A percentile compares a stretch with the other conserved stretches of the same genome.
phyloP scores from a whole-genome alignment of 140 eudicot genomes.

The Bidens hawaiensis region DNA sequence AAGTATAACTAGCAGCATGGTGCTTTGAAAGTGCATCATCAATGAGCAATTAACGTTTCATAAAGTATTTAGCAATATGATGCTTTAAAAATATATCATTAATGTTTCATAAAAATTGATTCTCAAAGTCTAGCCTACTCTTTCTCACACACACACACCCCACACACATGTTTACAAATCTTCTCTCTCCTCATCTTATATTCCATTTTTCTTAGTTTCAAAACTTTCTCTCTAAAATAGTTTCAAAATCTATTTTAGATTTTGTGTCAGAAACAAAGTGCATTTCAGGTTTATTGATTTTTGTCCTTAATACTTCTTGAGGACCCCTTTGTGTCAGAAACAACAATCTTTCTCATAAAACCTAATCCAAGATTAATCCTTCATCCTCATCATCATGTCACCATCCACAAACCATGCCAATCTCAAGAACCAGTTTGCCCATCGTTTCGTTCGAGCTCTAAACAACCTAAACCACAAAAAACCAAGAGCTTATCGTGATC shows the following conservation, averaged over 20 bases:
- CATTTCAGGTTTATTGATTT: constrained; percentile 21
- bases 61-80: too few species aligned
- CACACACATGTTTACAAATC: constrained; percentile 38
- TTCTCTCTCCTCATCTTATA: constrained; percentile 8
- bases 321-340: constrained; percentile 66
- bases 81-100: too few species aligned
- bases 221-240: too few species aligned
- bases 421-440: constrained; percentile 50
- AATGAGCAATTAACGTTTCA: too few species aligned
- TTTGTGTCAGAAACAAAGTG: constrained; percentile 42
- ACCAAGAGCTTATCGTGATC: background rate
- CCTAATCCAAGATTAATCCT: constrained; percentile 23
- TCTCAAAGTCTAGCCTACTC: constrained; percentile 21
- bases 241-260: constrained; percentile 22
- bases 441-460: constrained; percentile 50
- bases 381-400: constrained; percentile 21
- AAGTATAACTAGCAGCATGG: too few species aligned
- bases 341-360: constrained; percentile 35
- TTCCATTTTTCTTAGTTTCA: constrained; percentile 5
- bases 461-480: constrained; percentile 25
- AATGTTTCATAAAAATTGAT: constrained; percentile 26
- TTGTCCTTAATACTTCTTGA: constrained; percentile 39
- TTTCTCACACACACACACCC: constrained; percentile 9
- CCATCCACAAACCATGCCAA: constrained; percentile 30
- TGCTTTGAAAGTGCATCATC: too few species aligned